A percentile compares a stretch with the other conserved stretches of the same genome.
These are phyloP conservation scores for Talaromyces pinophilus DNA, from an alignment of 2,329 filamentous ascomycete genomes.

Conservation along the genomic window DNA sequence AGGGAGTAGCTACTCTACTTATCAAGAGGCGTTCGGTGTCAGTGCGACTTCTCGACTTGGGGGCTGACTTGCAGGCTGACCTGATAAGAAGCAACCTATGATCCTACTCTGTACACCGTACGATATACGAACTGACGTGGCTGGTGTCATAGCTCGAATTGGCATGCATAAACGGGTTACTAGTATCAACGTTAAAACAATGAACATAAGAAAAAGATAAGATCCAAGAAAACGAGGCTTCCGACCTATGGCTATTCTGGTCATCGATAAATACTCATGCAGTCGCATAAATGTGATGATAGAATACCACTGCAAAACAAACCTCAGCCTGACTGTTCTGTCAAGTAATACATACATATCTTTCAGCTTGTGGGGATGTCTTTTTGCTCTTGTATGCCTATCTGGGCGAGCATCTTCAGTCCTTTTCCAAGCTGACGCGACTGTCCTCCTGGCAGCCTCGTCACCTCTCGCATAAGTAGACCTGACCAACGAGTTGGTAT, in stretches of 20 bases:
- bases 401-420: neutral
- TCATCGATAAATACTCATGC: neutral
- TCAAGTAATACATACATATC: neutral
- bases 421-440: neutral
- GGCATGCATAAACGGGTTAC: neutral
- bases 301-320: neutral
- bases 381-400: neutral
- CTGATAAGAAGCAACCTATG: slow-evolving; percentile 8
- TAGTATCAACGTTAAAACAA: neutral
- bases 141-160: neutral
- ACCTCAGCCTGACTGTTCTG: neutral
- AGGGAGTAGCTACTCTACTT: neutral
- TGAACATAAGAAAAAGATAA: neutral
- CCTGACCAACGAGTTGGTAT: neutral
- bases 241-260: neutral
- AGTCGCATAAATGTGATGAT: neutral
- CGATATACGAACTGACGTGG: neutral
- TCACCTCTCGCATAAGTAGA: neutral
- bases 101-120: neutral
- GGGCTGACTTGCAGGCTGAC: slow-evolving; percentile 1
- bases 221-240: neutral
- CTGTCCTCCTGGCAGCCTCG: neutral
- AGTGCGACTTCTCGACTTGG: slow-evolving; percentile 1
- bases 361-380: neutral
- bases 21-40: slow-evolving; percentile 7